A percentile compares a stretch with the other conserved stretches of the same genome.
Evolutionary conservation across 345 rosid genomes (phyloP).

Genomic region (Cardamine resedifolia): DNA sequence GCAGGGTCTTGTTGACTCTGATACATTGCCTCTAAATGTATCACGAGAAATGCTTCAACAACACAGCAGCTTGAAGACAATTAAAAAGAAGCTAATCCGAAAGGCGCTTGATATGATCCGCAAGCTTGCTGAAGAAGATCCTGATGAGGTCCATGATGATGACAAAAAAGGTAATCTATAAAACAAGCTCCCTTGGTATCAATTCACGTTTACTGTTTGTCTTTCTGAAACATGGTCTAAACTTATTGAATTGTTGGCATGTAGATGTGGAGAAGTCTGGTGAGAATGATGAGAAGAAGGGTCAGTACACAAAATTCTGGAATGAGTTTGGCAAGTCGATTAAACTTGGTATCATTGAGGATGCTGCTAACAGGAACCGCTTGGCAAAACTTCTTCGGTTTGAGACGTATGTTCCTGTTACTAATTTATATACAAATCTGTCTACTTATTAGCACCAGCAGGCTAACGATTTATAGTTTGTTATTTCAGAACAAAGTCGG

Average conservation of each 20-base stretch:
- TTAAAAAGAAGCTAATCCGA: slow-evolving; percentile 93
- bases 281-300: slow-evolving; percentile 76
- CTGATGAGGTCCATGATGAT: slow-evolving; percentile 69
- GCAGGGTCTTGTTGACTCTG: slow-evolving; percentile 99
- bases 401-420: slow-evolving; percentile 59
- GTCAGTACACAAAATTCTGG: slow-evolving; percentile 93
- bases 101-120: slow-evolving; percentile 98
- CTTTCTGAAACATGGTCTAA: background rate
- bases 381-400: slow-evolving; percentile 89
- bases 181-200: slow-evolving; percentile 3
- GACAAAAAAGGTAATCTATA: slow-evolving; percentile 65
- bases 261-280: slow-evolving; percentile 61
- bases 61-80: slow-evolving; percentile 93
- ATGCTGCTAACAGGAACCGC: slow-evolving; percentile 92
- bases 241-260: slow-evolving; percentile 21
- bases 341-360: slow-evolving; percentile 94
- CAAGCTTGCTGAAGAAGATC: slow-evolving; percentile 87
- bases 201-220: background rate
- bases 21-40: slow-evolving; percentile 88
- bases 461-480: background rate
- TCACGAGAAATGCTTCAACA: slow-evolving; percentile 99
- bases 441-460: background rate
- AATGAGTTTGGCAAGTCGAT: slow-evolving; percentile 97
- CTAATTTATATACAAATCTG: background rate
- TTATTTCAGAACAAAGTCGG: slow-evolving; percentile 78